These are phyloP conservation scores for Friedmanniomyces simplex DNA, from an alignment of 495 filamentous ascomycete genomes.

Conservation along the genomic window DNA sequence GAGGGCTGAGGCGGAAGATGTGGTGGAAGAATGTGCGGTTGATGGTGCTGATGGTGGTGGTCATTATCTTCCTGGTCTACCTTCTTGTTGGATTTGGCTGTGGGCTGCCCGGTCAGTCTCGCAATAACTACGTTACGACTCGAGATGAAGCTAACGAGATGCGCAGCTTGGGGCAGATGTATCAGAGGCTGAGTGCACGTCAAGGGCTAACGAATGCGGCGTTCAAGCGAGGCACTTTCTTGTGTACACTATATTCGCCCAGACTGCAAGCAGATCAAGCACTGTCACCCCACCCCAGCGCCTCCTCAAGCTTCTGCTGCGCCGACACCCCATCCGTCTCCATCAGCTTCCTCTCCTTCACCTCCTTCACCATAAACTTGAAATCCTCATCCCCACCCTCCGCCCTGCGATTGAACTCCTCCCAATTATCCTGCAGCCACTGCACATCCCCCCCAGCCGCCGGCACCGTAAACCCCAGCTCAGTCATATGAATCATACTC, in stretches of 20 bases:
- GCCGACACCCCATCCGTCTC: constrained; percentile 4
- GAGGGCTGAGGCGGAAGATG: constrained; percentile 81
- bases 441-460: constrained; percentile 24
- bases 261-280: neutral
- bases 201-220: neutral
- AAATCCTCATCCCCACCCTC: constrained; percentile 22
- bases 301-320: constrained; percentile 12
- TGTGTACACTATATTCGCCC: neutral
- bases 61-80: constrained; percentile 76
- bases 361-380: constrained; percentile 16
- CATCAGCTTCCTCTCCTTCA: constrained; percentile 18
- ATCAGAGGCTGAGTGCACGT: neutral
- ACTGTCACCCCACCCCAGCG: constrained; percentile 8
- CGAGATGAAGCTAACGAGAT: neutral
- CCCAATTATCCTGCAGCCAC: constrained; percentile 23
- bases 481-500: constrained; percentile 18
- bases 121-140: neutral
- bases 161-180: constrained; percentile 20
- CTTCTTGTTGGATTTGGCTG: constrained; percentile 65
- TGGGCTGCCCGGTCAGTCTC: constrained; percentile 49
- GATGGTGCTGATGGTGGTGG: constrained; percentile 75
- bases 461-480: constrained; percentile 22
- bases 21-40: constrained; percentile 98
- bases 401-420: constrained; percentile 18
- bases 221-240: neutral